Evolutionary conservation across 208 protist genomes (phyloP).

Genomic region (Trypanosoma caninum): DNA sequence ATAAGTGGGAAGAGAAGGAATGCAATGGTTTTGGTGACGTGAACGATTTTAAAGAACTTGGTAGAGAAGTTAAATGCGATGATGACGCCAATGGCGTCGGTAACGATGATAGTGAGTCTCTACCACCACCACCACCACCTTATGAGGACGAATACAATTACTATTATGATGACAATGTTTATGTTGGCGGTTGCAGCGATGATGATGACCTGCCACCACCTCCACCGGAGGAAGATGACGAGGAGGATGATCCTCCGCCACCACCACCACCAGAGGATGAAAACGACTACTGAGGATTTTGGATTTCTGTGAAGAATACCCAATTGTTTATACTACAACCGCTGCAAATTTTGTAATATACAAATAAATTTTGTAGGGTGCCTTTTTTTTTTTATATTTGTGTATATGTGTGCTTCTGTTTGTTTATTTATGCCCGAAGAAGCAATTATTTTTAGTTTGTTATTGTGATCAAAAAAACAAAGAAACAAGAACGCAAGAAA

Average conservation of each 20-base stretch:
- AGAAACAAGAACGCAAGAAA: too few relatives aligned
- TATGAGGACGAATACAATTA: not conserved
- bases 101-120: slow-evolving; percentile 2
- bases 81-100: not conserved
- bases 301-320: too few relatives aligned
- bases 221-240: not conserved
- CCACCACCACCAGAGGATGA: slow-evolving; percentile 11
- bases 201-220: slow-evolving; percentile 2
- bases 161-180: not conserved
- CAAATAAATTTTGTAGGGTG: too few relatives aligned
- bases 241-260: not conserved
- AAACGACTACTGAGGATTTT: too few relatives aligned
- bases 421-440: not conserved
- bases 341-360: too few relatives aligned
- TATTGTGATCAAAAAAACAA: not conserved
- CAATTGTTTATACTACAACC: too few relatives aligned
- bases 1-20: not conserved
- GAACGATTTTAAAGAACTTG: not conserved
- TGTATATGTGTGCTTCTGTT: not conserved
- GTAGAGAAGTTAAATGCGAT: not conserved
- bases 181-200: not conserved
- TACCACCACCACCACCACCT: not conserved
- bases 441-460: not conserved
- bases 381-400: too few relatives aligned
- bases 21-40: too few relatives aligned